Conservation (phyloP, 1,139 yeast species). For the Yamadazyma conglobata region DNA sequence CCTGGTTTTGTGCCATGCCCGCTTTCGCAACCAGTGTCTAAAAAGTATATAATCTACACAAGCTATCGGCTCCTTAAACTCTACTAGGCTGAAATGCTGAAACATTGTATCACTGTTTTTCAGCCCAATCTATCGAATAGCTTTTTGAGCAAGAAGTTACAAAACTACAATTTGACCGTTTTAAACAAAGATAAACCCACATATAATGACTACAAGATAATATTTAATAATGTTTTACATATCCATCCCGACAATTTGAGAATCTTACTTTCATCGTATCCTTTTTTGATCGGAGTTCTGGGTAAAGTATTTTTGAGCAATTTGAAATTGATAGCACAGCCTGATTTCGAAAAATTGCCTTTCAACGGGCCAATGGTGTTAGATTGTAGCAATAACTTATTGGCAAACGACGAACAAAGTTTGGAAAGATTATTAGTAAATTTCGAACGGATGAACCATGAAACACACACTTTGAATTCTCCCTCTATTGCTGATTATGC, state of each 20-base stretch:
- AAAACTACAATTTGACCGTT: slow-evolving; percentile 11
- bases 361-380: slow-evolving; percentile 46
- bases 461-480: too few species aligned
- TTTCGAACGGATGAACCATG: too few species aligned
- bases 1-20: too few species aligned
- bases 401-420: too few species aligned
- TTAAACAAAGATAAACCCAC: slow-evolving; percentile 11
- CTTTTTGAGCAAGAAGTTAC: slow-evolving; percentile 9
- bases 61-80: too few species aligned
- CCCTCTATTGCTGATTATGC: too few species aligned
- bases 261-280: slow-evolving; percentile 26
- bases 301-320: slow-evolving; percentile 19
- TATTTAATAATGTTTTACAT: slow-evolving; percentile 34
- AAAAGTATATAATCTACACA: too few species aligned
- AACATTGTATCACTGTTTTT: slow-evolving; percentile 14
- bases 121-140: slow-evolving; percentile 12
- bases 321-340: slow-evolving; percentile 17
- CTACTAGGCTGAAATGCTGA: slow-evolving; percentile 14
- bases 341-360: slow-evolving; percentile 18
- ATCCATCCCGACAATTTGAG: slow-evolving; percentile 42
- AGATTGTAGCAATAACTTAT: slow-evolving; percentile 55
- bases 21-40: too few species aligned
- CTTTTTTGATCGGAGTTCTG: slow-evolving; percentile 11
- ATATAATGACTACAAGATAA: slow-evolving; percentile 31
- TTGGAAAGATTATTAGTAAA: too few species aligned